Evolutionary conservation across 768 basidiomycete species (phyloP).

Genomic region (Gloeostereum incarnatum): DNA sequence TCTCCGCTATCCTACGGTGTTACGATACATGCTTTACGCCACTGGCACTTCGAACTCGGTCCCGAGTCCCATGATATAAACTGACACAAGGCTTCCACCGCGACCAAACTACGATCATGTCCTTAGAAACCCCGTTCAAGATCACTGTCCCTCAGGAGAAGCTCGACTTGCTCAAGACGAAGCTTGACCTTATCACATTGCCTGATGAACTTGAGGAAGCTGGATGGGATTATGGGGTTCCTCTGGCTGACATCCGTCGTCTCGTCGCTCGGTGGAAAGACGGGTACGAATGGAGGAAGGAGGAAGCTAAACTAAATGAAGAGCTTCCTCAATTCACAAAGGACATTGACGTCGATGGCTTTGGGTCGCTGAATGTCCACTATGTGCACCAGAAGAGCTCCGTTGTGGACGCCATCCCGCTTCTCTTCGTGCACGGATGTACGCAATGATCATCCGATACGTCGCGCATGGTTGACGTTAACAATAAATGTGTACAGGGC

Average conservation of each 20-base stretch:
- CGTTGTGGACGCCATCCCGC: constrained; percentile 9
- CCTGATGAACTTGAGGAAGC: constrained; percentile 16
- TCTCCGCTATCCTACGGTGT: too few species aligned
- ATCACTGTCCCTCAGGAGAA: constrained; percentile 11
- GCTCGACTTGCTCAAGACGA: constrained; percentile 9
- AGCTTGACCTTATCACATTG: constrained; percentile 11
- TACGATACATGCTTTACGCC: too few species aligned
- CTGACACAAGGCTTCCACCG: too few species aligned
- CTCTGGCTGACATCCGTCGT: constrained; percentile 28
- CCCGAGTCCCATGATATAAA: too few species aligned
- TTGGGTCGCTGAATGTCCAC: constrained; percentile 22
- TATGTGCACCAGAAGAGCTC: constrained; percentile 22
- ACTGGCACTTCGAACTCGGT: too few species aligned
- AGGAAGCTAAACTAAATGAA: constrained; percentile 19
- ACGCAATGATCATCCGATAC: too few species aligned
- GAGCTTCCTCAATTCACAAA: constrained; percentile 23
- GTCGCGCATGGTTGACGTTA: neutral
- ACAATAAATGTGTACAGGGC: constrained; percentile 22
- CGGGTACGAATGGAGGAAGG: constrained; percentile 33
- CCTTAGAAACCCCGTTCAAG: constrained; percentile 7
- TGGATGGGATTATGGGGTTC: constrained; percentile 27
- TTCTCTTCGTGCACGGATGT: constrained; percentile 10
- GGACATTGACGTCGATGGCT: constrained; percentile 20
- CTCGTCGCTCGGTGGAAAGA: constrained; percentile 30
- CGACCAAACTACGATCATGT: neutral